phyloP scores from a whole-genome alignment of 106 monocot species.

The Acorus gramineus region DNA sequence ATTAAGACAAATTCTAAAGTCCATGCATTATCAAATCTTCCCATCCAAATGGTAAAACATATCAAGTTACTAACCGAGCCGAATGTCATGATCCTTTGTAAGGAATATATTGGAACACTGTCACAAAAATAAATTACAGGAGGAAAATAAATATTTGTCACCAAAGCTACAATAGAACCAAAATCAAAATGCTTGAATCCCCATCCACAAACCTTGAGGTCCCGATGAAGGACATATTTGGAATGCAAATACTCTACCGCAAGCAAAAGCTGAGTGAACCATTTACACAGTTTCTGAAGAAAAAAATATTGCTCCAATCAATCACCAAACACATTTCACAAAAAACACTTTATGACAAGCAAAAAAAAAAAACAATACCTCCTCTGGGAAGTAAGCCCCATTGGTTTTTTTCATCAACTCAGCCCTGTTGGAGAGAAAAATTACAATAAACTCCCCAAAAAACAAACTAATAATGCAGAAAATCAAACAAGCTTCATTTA shows the following conservation, averaged over 20 bases:
- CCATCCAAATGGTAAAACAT: not conserved
- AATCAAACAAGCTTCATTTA: not conserved
- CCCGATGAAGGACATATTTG: constrained; percentile 91
- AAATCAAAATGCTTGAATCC: too few species aligned
- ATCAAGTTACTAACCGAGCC: constrained; percentile 63
- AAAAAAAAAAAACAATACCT: constrained; percentile 30
- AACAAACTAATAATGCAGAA: not conserved
- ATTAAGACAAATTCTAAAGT: not conserved
- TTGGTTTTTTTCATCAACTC: constrained; percentile 77
- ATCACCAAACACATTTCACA: too few species aligned
- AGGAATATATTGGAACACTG: constrained; percentile 99
- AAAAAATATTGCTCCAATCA: not conserved
- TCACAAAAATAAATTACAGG: constrained; percentile 3
- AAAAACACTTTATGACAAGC: not conserved
- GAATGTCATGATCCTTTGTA: constrained; percentile 85
- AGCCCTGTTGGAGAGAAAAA: constrained; percentile 37
- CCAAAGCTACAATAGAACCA: too few species aligned
- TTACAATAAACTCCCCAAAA: not conserved
- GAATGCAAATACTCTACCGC: constrained; percentile 98
- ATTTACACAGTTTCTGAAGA: constrained; percentile 84
- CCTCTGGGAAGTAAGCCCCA: constrained; percentile 76
- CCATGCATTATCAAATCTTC: not conserved
- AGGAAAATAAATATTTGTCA: too few species aligned
- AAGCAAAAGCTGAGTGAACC: constrained; percentile 80
- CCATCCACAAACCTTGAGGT: constrained; percentile 72